These are phyloP conservation scores for Mycena alexandri DNA, from an alignment of 768 basidiomycete species.

Conservation along the genomic window DNA sequence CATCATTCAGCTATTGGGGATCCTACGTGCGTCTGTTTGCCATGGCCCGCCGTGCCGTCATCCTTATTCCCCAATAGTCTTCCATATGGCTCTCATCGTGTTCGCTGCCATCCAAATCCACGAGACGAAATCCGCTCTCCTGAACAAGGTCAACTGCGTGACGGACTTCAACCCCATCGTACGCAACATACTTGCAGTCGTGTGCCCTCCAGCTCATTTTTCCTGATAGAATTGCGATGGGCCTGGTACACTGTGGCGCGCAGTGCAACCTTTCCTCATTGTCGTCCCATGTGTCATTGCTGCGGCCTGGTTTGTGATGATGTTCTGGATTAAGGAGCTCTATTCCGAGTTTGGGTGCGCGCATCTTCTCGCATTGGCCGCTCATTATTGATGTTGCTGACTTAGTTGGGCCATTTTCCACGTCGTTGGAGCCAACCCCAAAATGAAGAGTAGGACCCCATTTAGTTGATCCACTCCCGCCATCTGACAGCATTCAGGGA, in stretches of 20 bases:
- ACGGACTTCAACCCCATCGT: slow-evolving; percentile 53
- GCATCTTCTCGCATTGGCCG: slow-evolving; percentile 1
- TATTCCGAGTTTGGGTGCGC: slow-evolving; percentile 88
- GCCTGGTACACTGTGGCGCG: slow-evolving; percentile 67
- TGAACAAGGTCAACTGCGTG: slow-evolving; percentile 52
- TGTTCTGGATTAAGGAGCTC: slow-evolving; percentile 78
- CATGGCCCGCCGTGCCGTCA: neutral
- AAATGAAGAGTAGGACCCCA: slow-evolving; percentile 75
- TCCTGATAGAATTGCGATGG: slow-evolving; percentile 60
- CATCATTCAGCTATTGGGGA: slow-evolving; percentile 81
- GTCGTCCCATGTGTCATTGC: slow-evolving; percentile 79
- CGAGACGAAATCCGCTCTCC: slow-evolving; percentile 76
- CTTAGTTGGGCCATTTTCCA: slow-evolving; percentile 92
- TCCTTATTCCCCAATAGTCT: slow-evolving; percentile 57
- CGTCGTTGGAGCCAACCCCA: slow-evolving; percentile 87
- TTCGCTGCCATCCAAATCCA: slow-evolving; percentile 83
- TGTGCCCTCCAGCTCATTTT: neutral
- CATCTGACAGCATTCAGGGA: slow-evolving; percentile 60
- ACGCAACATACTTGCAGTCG: slow-evolving; percentile 40
- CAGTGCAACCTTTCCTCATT: slow-evolving; percentile 76
- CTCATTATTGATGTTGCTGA: slow-evolving; percentile 14
- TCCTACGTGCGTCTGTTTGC: slow-evolving; percentile 66
- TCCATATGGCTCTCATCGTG: slow-evolving; percentile 81
- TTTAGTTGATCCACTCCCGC: neutral
- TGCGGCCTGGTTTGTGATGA: slow-evolving; percentile 72